Base-by-base conservation (phyloP, 345 rosid genomes). In the Clarkia xantiana region DNA sequence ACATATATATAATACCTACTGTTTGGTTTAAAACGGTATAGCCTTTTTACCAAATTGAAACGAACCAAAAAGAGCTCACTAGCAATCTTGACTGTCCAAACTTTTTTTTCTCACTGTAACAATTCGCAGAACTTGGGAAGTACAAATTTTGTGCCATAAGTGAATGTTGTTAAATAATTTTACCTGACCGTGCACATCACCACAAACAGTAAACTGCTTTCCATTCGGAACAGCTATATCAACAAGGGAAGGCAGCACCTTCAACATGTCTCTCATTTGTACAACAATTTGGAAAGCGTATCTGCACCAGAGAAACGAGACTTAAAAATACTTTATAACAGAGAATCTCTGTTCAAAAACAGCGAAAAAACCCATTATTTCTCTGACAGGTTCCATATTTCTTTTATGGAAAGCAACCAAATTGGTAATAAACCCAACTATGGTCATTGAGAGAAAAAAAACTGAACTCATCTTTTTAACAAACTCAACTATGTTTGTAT, bases 131-230 rank as follows among this genome's bases (percentile, higher is more conserved):
- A 38, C 11, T 48, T 20, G 14, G 23, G 5, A 0, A 23, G 15
- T 48, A 10, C 36, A 19, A 41, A 14, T 19, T 50, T 42, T 38
- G 20, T 14, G 54, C 17, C 34, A 18, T 15, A 17, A 49, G 36
- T 59, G 14, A 23, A 40, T 40, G 20, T 54, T 43, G 54, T 23
- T 52, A 45, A 41, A 18, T 19, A 57, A 68, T 18, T 44, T 69
- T 73, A 91, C 98, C 96, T 91, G 96, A 54, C 98, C 98, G 67
- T 91, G 98, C 34, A 91, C 96, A 69, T 91, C 98, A 70, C 98
- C 98, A 51, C 98, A 91, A 53, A 91, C 94, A 0, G 96, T 86
- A 62, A 86, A 75, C 68, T 76, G 85, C 18, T 66, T 80, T 52
- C 82, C 86, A 47, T 73, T 66, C 20, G 95, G 84, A 60, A 91